phyloP scores from a whole-genome alignment of 106 monocot genomes.

The Vanilla planifolia region DNA sequence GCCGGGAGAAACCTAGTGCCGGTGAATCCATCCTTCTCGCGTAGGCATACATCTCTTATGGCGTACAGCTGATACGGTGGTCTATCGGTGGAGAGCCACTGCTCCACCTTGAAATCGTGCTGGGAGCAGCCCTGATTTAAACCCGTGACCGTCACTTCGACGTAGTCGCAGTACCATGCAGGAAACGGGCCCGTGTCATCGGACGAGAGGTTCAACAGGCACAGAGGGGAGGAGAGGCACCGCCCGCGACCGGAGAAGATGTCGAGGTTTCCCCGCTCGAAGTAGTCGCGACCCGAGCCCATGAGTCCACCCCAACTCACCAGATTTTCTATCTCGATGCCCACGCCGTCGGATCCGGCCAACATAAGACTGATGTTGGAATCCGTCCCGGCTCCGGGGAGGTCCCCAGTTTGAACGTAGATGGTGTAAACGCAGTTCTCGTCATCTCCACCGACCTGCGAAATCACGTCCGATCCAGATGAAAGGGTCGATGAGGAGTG shows the following conservation, averaged over 20 bases:
- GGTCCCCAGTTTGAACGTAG: slow-evolving; percentile 37
- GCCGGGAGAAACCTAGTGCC: too few relatives aligned
- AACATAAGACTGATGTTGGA: too few relatives aligned
- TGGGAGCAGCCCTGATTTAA: slow-evolving; percentile 39
- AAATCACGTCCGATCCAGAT: too few relatives aligned
- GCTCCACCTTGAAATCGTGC: too few relatives aligned
- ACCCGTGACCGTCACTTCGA: slow-evolving; percentile 58
- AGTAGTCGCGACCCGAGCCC: slow-evolving; percentile 59
- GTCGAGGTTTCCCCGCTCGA: slow-evolving; percentile 55
- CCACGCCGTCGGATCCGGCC: slow-evolving; percentile 17
- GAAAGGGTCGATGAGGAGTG: too few relatives aligned
- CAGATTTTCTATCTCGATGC: slow-evolving; percentile 21
- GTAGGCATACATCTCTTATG: slow-evolving; percentile 30
- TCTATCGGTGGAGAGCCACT: slow-evolving; percentile 36
- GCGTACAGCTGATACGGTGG: slow-evolving; percentile 41
- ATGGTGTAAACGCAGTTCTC: slow-evolving; percentile 58
- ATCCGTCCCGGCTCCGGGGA: slow-evolving; percentile 39
- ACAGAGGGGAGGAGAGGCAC: too few relatives aligned
- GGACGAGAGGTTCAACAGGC: slow-evolving; percentile 55
- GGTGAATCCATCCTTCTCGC: too few relatives aligned
- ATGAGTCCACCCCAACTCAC: slow-evolving; percentile 50
- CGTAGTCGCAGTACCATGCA: slow-evolving; percentile 65
- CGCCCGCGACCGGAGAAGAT: too few relatives aligned
- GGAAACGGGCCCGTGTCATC: slow-evolving; percentile 40
- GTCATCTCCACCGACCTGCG: too few relatives aligned